Evolutionary conservation across 257 asterid genomes (phyloP), one percentile per base, ranked within the genome.

Genomic region (Salvia splendens): DNA sequence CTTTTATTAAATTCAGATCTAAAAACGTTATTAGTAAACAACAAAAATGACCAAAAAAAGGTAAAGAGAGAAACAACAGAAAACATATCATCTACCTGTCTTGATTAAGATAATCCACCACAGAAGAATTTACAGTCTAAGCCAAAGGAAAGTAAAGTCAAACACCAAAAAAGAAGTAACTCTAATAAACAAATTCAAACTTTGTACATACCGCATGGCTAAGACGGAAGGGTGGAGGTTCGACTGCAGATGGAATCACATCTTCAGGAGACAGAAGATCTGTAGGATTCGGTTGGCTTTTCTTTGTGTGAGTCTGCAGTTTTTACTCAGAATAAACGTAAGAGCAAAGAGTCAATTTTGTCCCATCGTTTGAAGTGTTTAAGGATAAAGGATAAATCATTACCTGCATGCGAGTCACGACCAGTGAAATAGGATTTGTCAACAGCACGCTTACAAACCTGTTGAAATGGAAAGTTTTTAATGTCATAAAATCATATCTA

Each of bases 371-470:
- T 17, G 20, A 17, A 17, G 20, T 1, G 20, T 17, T 17, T 17
- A 17, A 17, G 20, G 55, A 68, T 46, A 6, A 51, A 70, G 59
- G 67, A 48, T 14, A 30, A 40, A 40, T 45, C 60, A 38, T 66
- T 73, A 88, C 98, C 97, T 93, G 98, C 98, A 93, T 93, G 76
- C 98, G 92, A 40, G 95, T 93, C 81, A 93, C 98, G 55, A 93
- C 91, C 71, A 93, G 89, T 97, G 97, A 93, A 43, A 93, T 89
- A 71, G 98, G 98, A 85, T 82, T 89, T n/a, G 97, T 93, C 75
- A 93, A 86, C 84, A 93, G 87, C 73, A 89, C 98, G 80, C 89
- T 93, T 55, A 88, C 89, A 59, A 97, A 93, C 88, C 97, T 93
- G 73, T 10, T 73, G 64, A 51, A 65, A 69, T 55, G 64, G 75